Conservation (phyloP, 345 rosid species). For the Cardamine occulta region DNA sequence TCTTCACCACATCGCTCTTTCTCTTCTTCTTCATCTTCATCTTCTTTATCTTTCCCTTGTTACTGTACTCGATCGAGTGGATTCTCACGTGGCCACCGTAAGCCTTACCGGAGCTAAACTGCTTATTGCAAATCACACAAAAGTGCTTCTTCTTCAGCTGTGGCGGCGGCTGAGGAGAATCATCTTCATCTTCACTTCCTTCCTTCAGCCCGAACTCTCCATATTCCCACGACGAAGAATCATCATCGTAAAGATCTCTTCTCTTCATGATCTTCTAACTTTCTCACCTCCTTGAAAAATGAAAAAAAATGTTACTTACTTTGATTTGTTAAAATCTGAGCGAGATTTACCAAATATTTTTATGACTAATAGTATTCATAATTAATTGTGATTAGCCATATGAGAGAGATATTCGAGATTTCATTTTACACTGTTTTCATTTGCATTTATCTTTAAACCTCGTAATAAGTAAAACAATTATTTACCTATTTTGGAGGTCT, state of each 20-base stretch:
- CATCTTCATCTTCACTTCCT: constrained; percentile 13
- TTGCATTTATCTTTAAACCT: constrained; percentile 19
- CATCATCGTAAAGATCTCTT: background rate
- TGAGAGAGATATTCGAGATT: background rate
- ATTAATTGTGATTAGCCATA: constrained; percentile 29
- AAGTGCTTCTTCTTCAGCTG: constrained; percentile 29
- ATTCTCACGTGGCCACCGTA: constrained; percentile 52
- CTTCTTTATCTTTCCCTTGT: constrained; percentile 39
- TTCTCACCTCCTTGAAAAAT: background rate
- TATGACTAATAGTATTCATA: constrained; percentile 42
- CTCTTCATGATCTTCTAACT: constrained; percentile 24
- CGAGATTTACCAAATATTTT: constrained; percentile 31
- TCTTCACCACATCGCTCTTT: constrained; percentile 21
- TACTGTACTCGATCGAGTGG: constrained; percentile 39
- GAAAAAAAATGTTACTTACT: too few species aligned
- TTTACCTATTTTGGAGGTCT: constrained; percentile 5
- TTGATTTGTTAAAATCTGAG: background rate
- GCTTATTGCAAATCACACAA: constrained; percentile 45
- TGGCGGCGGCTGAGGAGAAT: constrained; percentile 6
- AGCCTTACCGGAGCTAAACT: constrained; percentile 50
- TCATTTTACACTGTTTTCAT: constrained; percentile 8
- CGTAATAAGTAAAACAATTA: background rate
- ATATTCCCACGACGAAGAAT: constrained; percentile 13
- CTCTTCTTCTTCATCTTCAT: constrained; percentile 14
- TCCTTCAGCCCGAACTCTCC: constrained; percentile 3